These are phyloP conservation scores for Rhizomucor pusillus DNA, from an alignment of 371 early-diverging fungal species.

Conservation along the genomic window DNA sequence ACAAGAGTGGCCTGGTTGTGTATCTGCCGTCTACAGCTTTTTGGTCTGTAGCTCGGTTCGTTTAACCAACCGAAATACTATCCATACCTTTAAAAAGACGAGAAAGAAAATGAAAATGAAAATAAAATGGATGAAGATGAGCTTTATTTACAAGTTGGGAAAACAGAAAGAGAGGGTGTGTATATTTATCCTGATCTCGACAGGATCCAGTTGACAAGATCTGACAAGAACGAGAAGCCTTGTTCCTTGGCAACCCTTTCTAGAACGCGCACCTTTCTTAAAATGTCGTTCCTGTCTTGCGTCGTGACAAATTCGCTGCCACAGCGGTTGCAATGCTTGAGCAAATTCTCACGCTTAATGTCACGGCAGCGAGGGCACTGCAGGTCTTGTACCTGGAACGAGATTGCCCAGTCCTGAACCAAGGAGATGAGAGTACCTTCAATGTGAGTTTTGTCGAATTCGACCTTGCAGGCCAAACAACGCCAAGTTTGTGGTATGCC, in stretches of 20 bases:
- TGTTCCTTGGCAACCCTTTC: slow-evolving; percentile 64
- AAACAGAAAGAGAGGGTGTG: too few species aligned
- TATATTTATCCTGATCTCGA: not conserved
- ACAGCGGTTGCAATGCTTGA: slow-evolving; percentile 54
- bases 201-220: slow-evolving; percentile 55
- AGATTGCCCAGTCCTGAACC: slow-evolving; percentile 55
- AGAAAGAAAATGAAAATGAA: slow-evolving; percentile 4
- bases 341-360: slow-evolving; percentile 76
- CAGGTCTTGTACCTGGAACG: slow-evolving; percentile 87
- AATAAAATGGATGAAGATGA: not conserved
- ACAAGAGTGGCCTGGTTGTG: too few species aligned
- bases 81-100: not conserved
- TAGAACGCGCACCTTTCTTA: slow-evolving; percentile 60
- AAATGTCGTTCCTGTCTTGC: slow-evolving; percentile 42
- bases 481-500: slow-evolving; percentile 39
- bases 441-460: slow-evolving; percentile 71
- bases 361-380: slow-evolving; percentile 77
- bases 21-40: too few species aligned
- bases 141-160: too few species aligned
- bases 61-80: too few species aligned
- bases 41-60: too few species aligned
- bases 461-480: slow-evolving; percentile 69
- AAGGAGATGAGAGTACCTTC: slow-evolving; percentile 78
- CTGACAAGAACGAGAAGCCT: slow-evolving; percentile 51
- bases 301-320: slow-evolving; percentile 48